Evolutionary conservation across 805 yeast species (phyloP), one percentile per base, ranked within the genome.

Genomic region (Hyphopichia homilentoma): DNA sequence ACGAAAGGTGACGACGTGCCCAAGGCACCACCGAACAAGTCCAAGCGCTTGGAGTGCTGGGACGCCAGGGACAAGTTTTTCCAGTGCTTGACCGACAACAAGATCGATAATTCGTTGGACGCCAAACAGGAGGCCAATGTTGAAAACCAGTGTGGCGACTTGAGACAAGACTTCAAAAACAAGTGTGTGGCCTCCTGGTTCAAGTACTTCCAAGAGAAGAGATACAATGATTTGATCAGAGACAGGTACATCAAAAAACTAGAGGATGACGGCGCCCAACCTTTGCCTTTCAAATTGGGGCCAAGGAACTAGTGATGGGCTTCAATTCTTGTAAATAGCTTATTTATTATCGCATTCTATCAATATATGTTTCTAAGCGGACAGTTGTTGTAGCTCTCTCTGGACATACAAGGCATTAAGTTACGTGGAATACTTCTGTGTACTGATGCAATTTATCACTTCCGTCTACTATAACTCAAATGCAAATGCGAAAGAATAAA

Each of bases 141-240:
- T 25, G 69, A 73, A 32, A 47, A 60, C 15, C 59, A 71, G 30
- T 89, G 97, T 59, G 71, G 77, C 0, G 35, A 40, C 2, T 70
- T 79, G 50, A 76, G 78, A 41, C 50, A 54, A n/a, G 70, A 67
- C 24, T 87, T 85, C 44, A 77, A 83, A 38, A 55, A 68, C n/a
- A 77, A 79, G 44, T 89, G 97, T 59, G 87, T 85, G 7, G 77
- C 79, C 9, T 77, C 88, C 33, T 89, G 97, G 97, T 87, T 55
- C 77, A 40, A 81, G 39, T 88, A 89, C 56, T 89, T 90, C 68
- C 90, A 88, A 53, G 90, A 87, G 57, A 89, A 88, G 57, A 75
- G 96, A 46, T 82, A 79, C 24, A 81, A 78, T 38, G 96, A 87
- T 45, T 62, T 77, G 40, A 76, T 77, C 47, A 79, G 82, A 57